Evolutionary conservation across 805 yeast species (phyloP).

Genomic region (Cyberlindnera saturnus): DNA sequence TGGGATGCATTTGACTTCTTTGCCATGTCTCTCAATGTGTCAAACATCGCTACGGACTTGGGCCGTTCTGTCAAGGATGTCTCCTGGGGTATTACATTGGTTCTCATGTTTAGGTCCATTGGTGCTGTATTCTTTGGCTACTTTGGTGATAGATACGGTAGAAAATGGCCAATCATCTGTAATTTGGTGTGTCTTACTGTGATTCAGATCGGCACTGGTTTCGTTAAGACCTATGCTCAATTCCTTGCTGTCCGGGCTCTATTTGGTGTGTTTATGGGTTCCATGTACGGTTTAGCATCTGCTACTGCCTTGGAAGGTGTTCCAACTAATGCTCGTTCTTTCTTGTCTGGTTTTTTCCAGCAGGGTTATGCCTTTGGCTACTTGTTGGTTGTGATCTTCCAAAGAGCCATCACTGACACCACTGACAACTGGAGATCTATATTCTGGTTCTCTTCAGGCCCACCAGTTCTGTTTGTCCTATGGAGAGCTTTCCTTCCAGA

Average conservation of each 20-base stretch:
- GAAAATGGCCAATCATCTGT: slow-evolving; percentile 50
- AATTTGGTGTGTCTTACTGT: slow-evolving; percentile 42
- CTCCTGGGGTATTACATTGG: slow-evolving; percentile 56
- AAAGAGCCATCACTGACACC: slow-evolving; percentile 54
- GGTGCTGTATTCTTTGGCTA: slow-evolving; percentile 60
- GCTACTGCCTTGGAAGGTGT: slow-evolving; percentile 38
- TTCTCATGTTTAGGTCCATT: slow-evolving; percentile 60
- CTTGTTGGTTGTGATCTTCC: slow-evolving; percentile 56
- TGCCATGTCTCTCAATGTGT: slow-evolving; percentile 46
- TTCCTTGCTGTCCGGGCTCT: slow-evolving; percentile 58
- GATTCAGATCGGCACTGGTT: slow-evolving; percentile 60
- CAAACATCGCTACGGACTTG: slow-evolving; percentile 40
- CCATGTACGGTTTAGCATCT: slow-evolving; percentile 37
- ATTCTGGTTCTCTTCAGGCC: slow-evolving; percentile 67
- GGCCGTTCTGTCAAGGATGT: slow-evolving; percentile 41
- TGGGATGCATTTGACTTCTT: slow-evolving; percentile 66
- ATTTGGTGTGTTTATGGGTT: slow-evolving; percentile 55
- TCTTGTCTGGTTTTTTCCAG: slow-evolving; percentile 65
- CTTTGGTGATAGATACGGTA: slow-evolving; percentile 53
- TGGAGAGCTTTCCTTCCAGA: slow-evolving; percentile 43
- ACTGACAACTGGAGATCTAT: slow-evolving; percentile 56
- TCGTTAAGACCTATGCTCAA: slow-evolving; percentile 47
- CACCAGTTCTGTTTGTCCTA: slow-evolving; percentile 34
- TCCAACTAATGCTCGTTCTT: slow-evolving; percentile 50
- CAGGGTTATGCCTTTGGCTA: slow-evolving; percentile 77